Evolutionary conservation across 495 filamentous ascomycete genomes (phyloP).

Genomic region (Aspergillus sclerotiicarbonarius): DNA sequence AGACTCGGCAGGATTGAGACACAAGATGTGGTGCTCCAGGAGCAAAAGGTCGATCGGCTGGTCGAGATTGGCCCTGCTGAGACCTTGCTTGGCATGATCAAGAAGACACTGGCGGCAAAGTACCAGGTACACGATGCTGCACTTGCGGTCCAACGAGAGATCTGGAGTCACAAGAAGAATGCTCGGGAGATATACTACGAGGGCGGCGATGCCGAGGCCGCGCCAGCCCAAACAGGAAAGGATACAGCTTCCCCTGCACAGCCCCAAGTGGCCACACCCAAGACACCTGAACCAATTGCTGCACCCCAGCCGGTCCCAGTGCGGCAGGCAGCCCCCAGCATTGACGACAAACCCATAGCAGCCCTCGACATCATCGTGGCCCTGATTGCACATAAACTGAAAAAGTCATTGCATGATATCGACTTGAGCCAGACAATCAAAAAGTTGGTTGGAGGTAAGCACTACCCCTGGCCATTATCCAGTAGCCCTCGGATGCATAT

Average conservation of each 20-base stretch:
- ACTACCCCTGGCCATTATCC: too few relatives aligned
- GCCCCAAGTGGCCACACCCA: constrained; percentile 49
- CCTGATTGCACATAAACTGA: constrained; percentile 90
- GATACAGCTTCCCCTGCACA: background rate
- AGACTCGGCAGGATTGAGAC: constrained; percentile 66
- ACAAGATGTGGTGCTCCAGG: constrained; percentile 93
- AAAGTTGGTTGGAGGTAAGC: constrained; percentile 85
- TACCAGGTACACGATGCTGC: constrained; percentile 97
- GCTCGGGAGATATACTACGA: background rate
- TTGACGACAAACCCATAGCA: constrained; percentile 68
- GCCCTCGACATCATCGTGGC: constrained; percentile 85
- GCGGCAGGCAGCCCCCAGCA: background rate
- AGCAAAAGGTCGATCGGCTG: constrained; percentile 89
- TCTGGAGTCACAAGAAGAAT: constrained; percentile 83
- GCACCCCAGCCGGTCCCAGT: constrained; percentile 41
- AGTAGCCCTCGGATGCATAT: too few relatives aligned
- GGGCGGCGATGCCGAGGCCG: background rate
- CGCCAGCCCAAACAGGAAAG: background rate
- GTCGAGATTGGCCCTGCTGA: constrained; percentile 95
- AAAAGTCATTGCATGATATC: constrained; percentile 61
- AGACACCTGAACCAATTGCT: constrained; percentile 77
- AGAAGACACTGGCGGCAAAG: constrained; percentile 86
- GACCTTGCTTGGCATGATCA: constrained; percentile 93
- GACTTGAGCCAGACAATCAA: constrained; percentile 66
- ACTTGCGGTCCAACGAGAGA: constrained; percentile 86